Percentiles rank a stretch among this genome's conserved stretches.
Evolutionary conservation across 1,284 basidiomycete species (phyloP).

Genomic region (Neolentinus lepideus): DNA sequence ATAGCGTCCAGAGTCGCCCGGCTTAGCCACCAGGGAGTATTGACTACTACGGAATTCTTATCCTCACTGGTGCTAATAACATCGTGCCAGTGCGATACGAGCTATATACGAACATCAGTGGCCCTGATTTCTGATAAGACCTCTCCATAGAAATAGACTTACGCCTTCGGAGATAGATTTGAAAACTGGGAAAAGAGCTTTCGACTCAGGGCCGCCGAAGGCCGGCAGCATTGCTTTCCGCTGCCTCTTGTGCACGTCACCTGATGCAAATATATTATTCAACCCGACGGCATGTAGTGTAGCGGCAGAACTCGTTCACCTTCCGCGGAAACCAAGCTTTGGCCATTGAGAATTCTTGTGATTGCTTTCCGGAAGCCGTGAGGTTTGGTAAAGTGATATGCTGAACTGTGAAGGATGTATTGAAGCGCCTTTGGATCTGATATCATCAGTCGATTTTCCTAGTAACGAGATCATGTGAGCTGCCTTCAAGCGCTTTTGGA

Average conservation of each 20-base stretch:
- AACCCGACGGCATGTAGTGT: not conserved
- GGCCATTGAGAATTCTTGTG: conserved; percentile 13
- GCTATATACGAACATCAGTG: conserved; percentile 7
- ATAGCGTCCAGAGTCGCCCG: conserved; percentile 17
- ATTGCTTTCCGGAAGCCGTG: not conserved
- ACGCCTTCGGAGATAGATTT: conserved; percentile 9
- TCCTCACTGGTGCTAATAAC: conserved; percentile 4
- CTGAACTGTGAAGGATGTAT: conserved; percentile 12
- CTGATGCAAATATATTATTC: conserved; percentile 7
- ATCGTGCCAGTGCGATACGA: conserved; percentile 16
- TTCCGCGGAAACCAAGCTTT: conserved; percentile 22
- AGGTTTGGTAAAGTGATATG: conserved; percentile 13
- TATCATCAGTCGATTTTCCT: conserved; percentile 25
- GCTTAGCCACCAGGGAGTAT: conserved; percentile 14
- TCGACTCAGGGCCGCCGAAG: conserved; percentile 16
- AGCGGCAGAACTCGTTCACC: conserved; percentile 5
- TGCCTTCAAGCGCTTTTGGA: not conserved
- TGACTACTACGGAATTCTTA: conserved; percentile 5
- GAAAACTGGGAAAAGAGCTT: conserved; percentile 14
- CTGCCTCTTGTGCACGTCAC: conserved; percentile 22
- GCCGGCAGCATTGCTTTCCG: conserved; percentile 23
- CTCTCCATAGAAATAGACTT: not conserved
- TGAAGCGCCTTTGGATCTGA: conserved; percentile 14
- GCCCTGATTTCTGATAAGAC: not conserved
- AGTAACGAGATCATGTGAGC: not conserved